Evolutionary conservation across 2,329 filamentous ascomycete genomes (phyloP).

Genomic region (Ambrosiella xylebori): DNA sequence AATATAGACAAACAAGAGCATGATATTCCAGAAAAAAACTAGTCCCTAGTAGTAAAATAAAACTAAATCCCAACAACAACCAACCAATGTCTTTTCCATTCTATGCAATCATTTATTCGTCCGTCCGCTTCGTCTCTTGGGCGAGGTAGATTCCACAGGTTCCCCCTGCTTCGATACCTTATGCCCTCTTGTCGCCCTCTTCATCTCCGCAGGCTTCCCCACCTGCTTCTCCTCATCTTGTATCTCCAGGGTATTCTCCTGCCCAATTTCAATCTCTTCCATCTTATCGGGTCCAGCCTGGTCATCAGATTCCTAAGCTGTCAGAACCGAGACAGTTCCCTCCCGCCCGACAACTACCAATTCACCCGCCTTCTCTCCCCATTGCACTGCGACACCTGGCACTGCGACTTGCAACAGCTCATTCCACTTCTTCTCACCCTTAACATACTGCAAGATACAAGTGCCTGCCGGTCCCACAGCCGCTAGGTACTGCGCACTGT

Average conservation of each 20-base stretch:
- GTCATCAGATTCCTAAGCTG: constrained; percentile 23
- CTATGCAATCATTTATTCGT: not conserved
- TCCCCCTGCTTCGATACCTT: not conserved
- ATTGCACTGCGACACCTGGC: constrained; percentile 54
- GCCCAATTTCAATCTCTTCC: not conserved
- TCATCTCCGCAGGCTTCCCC: not conserved
- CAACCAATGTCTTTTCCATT: not conserved
- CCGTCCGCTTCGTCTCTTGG: not conserved
- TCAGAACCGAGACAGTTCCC: constrained; percentile 57
- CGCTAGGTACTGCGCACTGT: constrained; percentile 82
- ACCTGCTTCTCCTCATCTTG: not conserved
- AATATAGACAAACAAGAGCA: not conserved
- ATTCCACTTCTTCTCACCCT: constrained; percentile 73
- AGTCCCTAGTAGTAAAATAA: not conserved
- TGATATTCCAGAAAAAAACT: not conserved
- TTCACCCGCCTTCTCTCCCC: constrained; percentile 59
- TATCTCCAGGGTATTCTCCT: not conserved
- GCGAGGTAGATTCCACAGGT: not conserved
- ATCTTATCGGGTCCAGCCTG: not conserved
- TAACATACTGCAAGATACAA: constrained; percentile 78
- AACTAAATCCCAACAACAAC: not conserved
- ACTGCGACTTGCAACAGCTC: constrained; percentile 67
- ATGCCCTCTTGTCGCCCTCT: not conserved
- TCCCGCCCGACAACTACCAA: constrained; percentile 59
- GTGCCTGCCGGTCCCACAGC: constrained; percentile 64